Conservation (phyloP, 306 rosid genomes). For the Prunus padus region DNA sequence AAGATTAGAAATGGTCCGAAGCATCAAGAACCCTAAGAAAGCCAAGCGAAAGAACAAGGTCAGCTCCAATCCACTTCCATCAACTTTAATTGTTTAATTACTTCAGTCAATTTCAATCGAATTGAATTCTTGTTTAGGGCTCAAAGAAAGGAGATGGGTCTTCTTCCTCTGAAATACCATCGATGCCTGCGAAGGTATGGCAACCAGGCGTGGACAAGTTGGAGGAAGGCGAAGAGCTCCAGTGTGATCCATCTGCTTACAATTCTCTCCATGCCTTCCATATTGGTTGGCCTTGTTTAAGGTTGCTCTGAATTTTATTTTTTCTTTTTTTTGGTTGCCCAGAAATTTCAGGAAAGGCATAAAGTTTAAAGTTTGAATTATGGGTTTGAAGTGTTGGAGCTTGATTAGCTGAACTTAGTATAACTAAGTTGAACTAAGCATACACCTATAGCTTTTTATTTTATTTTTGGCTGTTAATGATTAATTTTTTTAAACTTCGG, state of each 20-base stretch:
- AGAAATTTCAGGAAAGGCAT: not conserved
- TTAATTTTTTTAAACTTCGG: not conserved
- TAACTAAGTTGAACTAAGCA: not conserved
- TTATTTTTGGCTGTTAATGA: not conserved
- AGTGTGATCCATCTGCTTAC: constrained; percentile 90
- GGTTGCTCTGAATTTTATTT: constrained; percentile 35
- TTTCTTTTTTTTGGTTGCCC: not conserved
- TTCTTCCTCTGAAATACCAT: constrained; percentile 56
- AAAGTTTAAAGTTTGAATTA: constrained; percentile 1
- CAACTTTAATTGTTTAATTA: not conserved
- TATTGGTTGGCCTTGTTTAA: constrained; percentile 90
- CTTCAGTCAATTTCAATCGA: not conserved
- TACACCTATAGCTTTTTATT: not conserved
- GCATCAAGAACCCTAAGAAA: constrained; percentile 67
- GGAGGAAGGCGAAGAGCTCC: constrained; percentile 98
- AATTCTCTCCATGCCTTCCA: constrained; percentile 88
- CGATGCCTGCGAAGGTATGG: constrained; percentile 77
- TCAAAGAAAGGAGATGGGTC: constrained; percentile 61
- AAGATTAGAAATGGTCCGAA: constrained; percentile 53
- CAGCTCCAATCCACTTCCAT: constrained; percentile 5
- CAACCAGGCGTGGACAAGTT: constrained; percentile 93
- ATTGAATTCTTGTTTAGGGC: constrained; percentile 27
- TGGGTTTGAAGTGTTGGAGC: not conserved
- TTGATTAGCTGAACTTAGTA: not conserved
- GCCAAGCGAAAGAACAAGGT: constrained; percentile 81